These are phyloP conservation scores for Pholiota microspora DNA, from an alignment of 768 basidiomycete species.

Conservation along the genomic window DNA sequence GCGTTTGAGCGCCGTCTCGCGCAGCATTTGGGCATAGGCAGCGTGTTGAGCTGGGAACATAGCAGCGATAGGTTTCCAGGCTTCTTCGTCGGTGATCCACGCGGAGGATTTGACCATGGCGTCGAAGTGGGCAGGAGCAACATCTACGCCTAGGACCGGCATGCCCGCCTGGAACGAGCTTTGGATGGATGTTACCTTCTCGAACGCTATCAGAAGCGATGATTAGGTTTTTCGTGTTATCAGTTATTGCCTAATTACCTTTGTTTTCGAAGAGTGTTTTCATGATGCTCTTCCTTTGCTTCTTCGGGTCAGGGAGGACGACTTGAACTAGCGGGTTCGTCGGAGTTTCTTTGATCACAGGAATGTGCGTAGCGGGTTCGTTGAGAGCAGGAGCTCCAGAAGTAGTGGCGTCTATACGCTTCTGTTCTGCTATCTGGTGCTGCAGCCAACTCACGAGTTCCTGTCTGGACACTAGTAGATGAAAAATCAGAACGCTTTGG, in stretches of 20 bases:
- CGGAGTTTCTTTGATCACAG: constrained; percentile 36
- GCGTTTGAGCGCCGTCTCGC: constrained; percentile 61
- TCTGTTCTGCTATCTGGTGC: constrained; percentile 77
- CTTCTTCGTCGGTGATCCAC: constrained; percentile 77
- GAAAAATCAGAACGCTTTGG: constrained; percentile 1
- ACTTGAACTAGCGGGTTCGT: constrained; percentile 54
- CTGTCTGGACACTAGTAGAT: constrained; percentile 45
- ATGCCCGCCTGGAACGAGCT: constrained; percentile 56
- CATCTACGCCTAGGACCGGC: constrained; percentile 73
- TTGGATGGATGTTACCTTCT: constrained; percentile 56
- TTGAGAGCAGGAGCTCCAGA: constrained; percentile 51
- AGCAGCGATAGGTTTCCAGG: constrained; percentile 59
- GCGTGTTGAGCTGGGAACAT: constrained; percentile 56
- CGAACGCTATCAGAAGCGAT: too few species aligned
- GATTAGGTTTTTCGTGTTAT: too few species aligned
- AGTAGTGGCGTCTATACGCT: constrained; percentile 64
- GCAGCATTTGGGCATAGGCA: constrained; percentile 64
- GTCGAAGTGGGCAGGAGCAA: constrained; percentile 60
- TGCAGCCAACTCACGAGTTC: constrained; percentile 77
- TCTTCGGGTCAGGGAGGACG: constrained; percentile 71
- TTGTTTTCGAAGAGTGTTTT: constrained; percentile 70
- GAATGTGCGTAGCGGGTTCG: constrained; percentile 30
- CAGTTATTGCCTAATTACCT: constrained; percentile 43
- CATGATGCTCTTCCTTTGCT: constrained; percentile 61
- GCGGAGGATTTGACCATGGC: constrained; percentile 49